Evolutionary conservation across 73 alveolate species (phyloP), one percentile per base, ranked within the genome.

Genomic region (Blepharisma stoltei): DNA sequence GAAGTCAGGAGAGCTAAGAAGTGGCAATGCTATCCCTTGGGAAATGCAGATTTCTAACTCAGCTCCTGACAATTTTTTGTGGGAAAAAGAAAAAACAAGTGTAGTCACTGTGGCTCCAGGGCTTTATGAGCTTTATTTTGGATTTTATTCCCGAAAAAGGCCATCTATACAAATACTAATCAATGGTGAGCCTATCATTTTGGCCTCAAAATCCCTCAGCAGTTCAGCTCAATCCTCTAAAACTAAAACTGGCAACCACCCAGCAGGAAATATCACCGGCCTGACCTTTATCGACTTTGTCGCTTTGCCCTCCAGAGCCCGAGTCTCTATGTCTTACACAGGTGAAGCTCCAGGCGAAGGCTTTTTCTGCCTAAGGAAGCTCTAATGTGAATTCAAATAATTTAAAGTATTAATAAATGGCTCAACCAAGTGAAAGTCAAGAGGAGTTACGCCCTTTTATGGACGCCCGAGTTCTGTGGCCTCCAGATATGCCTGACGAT

Each of bases 211-310:
- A 46, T 69, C 67, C 67, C 67, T 90, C n/a, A 68, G 91, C 67
- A 81, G 78, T 54, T 94, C 88, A 6, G 78, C 82, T 45, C 96
- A 92, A 55, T 97, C 90, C 76, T 67, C 88, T 6, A 79, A 91
- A 23, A 96, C 97, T 18, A 95, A 89, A 80, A 91, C 84, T 37
- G 98, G 96, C 20, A 89, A 89, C 55, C 93, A 90, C 32, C 87
- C 98, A 46, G 92, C 95, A 44, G 99, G 99, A 11, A 93, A 90
- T 83, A 91, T 95, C 1, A 88, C 98, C 6, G 99, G 99, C 0
- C 70, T 97, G 55, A 93, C 98, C 8, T 77, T 93, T 77, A 77
- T 93, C 9, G 99, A 97, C 90, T 97, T 84, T 85, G 91, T 97
- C 67, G 86, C 94, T 20, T 86, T 97, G 27, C 99, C 99, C 21